Evolutionary conservation across 1,284 basidiomycete genomes (phyloP).

Genomic region (Polyporus tsugae): DNA sequence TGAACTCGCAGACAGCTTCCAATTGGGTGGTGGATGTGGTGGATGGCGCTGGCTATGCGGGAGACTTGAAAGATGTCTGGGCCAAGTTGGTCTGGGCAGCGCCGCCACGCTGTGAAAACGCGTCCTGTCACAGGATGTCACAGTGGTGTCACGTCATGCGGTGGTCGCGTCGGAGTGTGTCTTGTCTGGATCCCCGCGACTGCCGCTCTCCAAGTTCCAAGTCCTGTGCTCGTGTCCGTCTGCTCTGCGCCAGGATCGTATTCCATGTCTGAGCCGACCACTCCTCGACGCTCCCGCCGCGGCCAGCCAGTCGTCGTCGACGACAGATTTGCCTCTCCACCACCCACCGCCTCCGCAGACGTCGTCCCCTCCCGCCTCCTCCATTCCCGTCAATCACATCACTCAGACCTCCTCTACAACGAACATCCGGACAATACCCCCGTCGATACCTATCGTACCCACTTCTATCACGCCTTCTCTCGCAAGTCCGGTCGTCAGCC

Average conservation of each 20-base stretch:
- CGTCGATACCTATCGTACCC: conserved; percentile 31
- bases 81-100: too few species aligned
- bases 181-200: neutral
- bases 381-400: conserved; percentile 30
- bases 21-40: too few species aligned
- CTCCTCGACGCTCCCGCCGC: conserved; percentile 39
- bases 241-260: neutral
- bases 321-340: conserved; percentile 15
- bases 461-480: conserved; percentile 36
- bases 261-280: conserved; percentile 20
- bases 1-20: too few species aligned
- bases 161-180: neutral
- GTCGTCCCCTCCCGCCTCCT: conserved; percentile 26
- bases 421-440: conserved; percentile 25
- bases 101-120: neutral
- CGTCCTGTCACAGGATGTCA: neutral
- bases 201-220: neutral
- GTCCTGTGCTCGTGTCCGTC: neutral
- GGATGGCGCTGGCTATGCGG: too few species aligned
- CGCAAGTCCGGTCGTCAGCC: neutral
- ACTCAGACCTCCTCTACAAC: conserved; percentile 36
- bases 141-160: neutral
- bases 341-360: conserved; percentile 17
- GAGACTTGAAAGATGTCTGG: too few species aligned
- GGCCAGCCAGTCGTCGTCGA: conserved; percentile 38